Conservation (phyloP, 257 asterid genomes). For the Thymus quinquecostatus region DNA sequence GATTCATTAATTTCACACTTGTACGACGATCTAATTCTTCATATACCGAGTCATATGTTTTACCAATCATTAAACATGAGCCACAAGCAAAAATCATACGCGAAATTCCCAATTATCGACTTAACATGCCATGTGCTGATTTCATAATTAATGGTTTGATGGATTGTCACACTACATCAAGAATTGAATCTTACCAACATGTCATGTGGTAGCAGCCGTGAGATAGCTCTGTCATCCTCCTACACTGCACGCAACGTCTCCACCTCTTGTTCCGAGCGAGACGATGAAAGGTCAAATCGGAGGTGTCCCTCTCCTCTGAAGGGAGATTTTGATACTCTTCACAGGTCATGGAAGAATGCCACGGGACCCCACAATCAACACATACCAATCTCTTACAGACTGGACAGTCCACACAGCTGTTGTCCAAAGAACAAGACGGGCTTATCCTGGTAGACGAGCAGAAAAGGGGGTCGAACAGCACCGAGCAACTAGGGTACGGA, state of each 20-base stretch:
- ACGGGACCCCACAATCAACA: conserved; percentile 76
- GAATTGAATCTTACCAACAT: conserved; percentile 60
- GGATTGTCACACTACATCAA: not conserved
- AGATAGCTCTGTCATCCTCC: conserved; percentile 66
- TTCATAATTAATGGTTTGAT: not conserved
- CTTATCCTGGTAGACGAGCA: conserved; percentile 58
- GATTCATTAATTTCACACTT: too few relatives aligned
- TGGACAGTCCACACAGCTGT: conserved; percentile 74
- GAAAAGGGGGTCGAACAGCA: conserved; percentile 67
- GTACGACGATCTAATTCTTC: too few relatives aligned
- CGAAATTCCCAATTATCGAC: too few relatives aligned
- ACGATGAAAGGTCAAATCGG: conserved; percentile 52
- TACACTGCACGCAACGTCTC: conserved; percentile 77
- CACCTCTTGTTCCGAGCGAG: conserved; percentile 60
- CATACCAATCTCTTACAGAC: conserved; percentile 75
- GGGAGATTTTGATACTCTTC: conserved; percentile 69
- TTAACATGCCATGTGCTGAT: not conserved
- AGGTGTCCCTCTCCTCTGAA: conserved; percentile 67
- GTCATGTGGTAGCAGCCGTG: conserved; percentile 83
- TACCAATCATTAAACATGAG: too few relatives aligned
- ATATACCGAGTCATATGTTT: too few relatives aligned
- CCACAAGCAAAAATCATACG: too few relatives aligned
- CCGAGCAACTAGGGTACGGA: conserved; percentile 78
- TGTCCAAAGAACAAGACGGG: conserved; percentile 58
- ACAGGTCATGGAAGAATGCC: conserved; percentile 90